Conservation (phyloP, 208 protist genomes). For the Acanthamoeba divionensis region DNA sequence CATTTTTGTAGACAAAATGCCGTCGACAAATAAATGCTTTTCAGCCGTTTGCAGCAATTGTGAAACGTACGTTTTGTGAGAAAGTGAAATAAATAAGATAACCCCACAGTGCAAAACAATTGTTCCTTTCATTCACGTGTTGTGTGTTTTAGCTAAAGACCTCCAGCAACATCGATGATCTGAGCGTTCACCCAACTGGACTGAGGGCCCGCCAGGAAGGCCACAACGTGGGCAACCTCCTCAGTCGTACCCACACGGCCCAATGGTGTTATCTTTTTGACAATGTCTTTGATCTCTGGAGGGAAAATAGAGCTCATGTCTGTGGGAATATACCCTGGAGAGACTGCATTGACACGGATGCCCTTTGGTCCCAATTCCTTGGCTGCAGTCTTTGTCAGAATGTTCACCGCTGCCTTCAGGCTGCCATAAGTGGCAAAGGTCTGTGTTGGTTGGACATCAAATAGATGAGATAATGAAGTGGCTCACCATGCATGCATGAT, state of each 20-base stretch:
- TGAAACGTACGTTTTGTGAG: too few species aligned
- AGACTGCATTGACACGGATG: neutral
- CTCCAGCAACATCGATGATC: neutral
- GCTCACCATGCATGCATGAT: neutral
- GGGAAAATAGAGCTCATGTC: neutral
- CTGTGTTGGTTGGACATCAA: neutral
- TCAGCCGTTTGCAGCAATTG: too few species aligned
- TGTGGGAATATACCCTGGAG: neutral
- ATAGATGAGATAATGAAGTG: neutral
- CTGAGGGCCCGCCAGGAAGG: slow-evolving; percentile 5
- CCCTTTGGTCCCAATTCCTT: neutral
- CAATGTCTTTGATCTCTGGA: neutral
- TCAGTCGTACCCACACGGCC: neutral
- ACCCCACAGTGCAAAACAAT: too few species aligned
- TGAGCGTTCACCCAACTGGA: neutral
- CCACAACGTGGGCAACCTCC: too few species aligned
- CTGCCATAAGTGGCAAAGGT: neutral
- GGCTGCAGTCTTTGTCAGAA: neutral
- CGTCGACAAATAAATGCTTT: too few species aligned
- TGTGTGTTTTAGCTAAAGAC: too few species aligned
- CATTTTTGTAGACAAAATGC: too few species aligned
- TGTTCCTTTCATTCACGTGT: too few species aligned
- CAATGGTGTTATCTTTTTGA: neutral
- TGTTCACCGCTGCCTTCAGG: neutral
- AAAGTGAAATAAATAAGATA: too few species aligned